phyloP scores from a whole-genome alignment of 495 filamentous ascomycete genomes.

The Talaromyces nanjingensis region DNA sequence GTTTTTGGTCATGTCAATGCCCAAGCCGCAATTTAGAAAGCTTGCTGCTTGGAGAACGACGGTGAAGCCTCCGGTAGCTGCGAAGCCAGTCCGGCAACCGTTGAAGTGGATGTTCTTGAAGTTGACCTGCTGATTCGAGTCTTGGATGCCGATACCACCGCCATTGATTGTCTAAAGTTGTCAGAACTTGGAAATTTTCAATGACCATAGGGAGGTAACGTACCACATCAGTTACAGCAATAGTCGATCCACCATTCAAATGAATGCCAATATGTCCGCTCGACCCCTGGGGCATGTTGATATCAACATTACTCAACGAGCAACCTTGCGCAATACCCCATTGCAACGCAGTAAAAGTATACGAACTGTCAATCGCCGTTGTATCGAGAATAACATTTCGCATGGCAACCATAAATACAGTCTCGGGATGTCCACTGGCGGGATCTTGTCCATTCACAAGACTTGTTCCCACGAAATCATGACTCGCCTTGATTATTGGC shows the following conservation, averaged over 20 bases:
- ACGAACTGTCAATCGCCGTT: conserved; percentile 18
- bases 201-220: conserved; percentile 12
- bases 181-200: conserved; percentile 10
- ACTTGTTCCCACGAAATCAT: conserved; percentile 12
- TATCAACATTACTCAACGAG: conserved; percentile 64
- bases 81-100: conserved; percentile 30
- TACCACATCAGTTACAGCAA: conserved; percentile 42
- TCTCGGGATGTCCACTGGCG: conserved; percentile 26
- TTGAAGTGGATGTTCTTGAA: conserved; percentile 42
- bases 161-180: conserved; percentile 36
- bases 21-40: conserved; percentile 26
- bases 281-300: conserved; percentile 54
- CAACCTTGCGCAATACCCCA: conserved; percentile 70
- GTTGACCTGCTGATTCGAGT: conserved; percentile 47
- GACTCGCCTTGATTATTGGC: conserved; percentile 16
- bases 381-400: conserved; percentile 39
- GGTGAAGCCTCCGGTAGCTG: conserved; percentile 31
- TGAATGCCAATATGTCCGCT: conserved; percentile 49
- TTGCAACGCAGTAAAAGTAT: conserved; percentile 32
- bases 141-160: conserved; percentile 40
- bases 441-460: conserved; percentile 26
- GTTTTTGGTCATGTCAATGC: conserved; percentile 28
- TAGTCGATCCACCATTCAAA: conserved; percentile 35
- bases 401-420: conserved; percentile 33
- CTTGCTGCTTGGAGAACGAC: conserved; percentile 30